Percentiles rank a stretch among this genome's conserved stretches.
phyloP scores from a whole-genome alignment of 108 stramenopile species.

The Fistulifera pelliculosa region DNA sequence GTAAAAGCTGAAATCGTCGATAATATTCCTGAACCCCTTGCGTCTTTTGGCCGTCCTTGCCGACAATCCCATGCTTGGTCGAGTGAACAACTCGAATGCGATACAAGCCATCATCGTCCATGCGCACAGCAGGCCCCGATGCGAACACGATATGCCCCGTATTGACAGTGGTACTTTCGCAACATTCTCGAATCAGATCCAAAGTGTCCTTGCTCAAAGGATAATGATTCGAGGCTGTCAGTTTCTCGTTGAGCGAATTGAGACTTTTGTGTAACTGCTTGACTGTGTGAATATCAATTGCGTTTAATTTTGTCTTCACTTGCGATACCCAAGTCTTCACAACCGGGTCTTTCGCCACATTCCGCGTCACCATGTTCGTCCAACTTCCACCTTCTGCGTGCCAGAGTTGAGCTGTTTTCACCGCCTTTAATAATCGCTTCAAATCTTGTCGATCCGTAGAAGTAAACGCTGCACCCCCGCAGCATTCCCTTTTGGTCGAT shows the following conservation, averaged over 20 bases:
- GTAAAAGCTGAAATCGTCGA: slow-evolving; percentile 9
- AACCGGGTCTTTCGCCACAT: slow-evolving; percentile 10
- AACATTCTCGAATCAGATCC: slow-evolving; percentile 11
- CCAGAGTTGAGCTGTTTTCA: slow-evolving; percentile 14
- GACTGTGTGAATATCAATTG: slow-evolving; percentile 6
- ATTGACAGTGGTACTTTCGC: slow-evolving; percentile 7
- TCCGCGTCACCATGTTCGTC: slow-evolving; percentile 9
- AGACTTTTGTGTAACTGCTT: slow-evolving; percentile 8
- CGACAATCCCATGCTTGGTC: slow-evolving; percentile 15
- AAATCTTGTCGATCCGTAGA: slow-evolving; percentile 13
- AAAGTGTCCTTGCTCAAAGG: slow-evolving; percentile 1
- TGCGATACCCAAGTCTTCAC: slow-evolving; percentile 15
- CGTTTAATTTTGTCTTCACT: slow-evolving; percentile 6
- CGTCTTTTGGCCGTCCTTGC: slow-evolving; percentile 10
- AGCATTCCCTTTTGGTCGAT: slow-evolving; percentile 18
- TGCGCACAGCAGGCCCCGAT: slow-evolving; percentile 8
- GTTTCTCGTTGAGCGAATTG: not conserved
- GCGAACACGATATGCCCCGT: slow-evolving; percentile 28
- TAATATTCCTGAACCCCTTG: slow-evolving; percentile 17
- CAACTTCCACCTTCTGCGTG: not conserved
- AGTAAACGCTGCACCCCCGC: slow-evolving; percentile 28
- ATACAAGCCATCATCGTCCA: slow-evolving; percentile 10
- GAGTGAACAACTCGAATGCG: slow-evolving; percentile 24
- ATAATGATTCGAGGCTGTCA: not conserved
- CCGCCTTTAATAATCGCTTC: slow-evolving; percentile 12